These are phyloP conservation scores for Phytophthora podocarpi DNA, from an alignment of 352 stramenopile species.

Conservation along the genomic window DNA sequence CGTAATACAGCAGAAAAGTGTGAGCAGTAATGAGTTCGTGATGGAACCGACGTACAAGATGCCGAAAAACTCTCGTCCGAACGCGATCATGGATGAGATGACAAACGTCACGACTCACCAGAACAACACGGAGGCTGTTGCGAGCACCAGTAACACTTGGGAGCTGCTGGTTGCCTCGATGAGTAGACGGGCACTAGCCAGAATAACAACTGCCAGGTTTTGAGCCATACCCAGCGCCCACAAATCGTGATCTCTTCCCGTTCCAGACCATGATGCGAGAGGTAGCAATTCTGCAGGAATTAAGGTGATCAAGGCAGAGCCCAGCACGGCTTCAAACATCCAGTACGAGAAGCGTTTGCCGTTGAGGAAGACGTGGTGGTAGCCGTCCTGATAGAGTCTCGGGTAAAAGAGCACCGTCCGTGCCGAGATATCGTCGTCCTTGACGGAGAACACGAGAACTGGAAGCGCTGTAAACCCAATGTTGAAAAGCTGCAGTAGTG, in stretches of 20 bases:
- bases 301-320: slow-evolving; percentile 55
- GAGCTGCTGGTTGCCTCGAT: slow-evolving; percentile 50
- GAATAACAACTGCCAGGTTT: slow-evolving; percentile 65
- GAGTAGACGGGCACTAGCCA: slow-evolving; percentile 55
- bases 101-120: slow-evolving; percentile 58
- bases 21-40: slow-evolving; percentile 47
- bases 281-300: slow-evolving; percentile 48
- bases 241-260: slow-evolving; percentile 67
- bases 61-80: slow-evolving; percentile 68
- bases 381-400: slow-evolving; percentile 60
- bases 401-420: slow-evolving; percentile 50
- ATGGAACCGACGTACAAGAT: slow-evolving; percentile 48
- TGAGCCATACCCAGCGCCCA: slow-evolving; percentile 71
- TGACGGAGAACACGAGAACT: slow-evolving; percentile 64
- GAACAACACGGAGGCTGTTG: slow-evolving; percentile 40
- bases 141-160: slow-evolving; percentile 37
- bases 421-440: slow-evolving; percentile 63
- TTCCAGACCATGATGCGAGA: slow-evolving; percentile 46
- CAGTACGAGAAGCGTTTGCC: slow-evolving; percentile 49
- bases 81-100: slow-evolving; percentile 55
- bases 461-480: slow-evolving; percentile 81
- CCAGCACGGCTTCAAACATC: slow-evolving; percentile 62
- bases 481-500: slow-evolving; percentile 81
- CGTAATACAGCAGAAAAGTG: slow-evolving; percentile 35
- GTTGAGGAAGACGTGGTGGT: slow-evolving; percentile 57